A percentile compares a stretch with the other conserved stretches of the same genome.
phyloP scores from a whole-genome alignment of 176 grass and related monocot genomes.

The Raddia guianensis region DNA sequence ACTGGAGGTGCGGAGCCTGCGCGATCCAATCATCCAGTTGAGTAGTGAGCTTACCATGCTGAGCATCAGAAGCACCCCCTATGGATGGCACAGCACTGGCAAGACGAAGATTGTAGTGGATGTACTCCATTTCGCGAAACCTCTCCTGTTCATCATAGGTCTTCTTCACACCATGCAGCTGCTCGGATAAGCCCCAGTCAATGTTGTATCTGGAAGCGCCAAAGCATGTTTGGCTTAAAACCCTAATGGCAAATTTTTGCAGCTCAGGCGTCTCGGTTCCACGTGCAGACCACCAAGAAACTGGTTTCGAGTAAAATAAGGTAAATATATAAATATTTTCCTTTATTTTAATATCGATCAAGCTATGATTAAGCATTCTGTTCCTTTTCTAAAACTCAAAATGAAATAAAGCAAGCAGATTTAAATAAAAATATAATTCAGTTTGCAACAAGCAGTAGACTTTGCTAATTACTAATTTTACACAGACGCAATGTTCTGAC shows the following conservation, averaged over 20 bases:
- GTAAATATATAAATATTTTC: not conserved
- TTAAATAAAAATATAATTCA: not conserved
- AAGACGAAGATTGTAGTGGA: slow-evolving; percentile 63
- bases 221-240: slow-evolving; percentile 73
- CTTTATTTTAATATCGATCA: not conserved
- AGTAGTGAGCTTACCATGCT: slow-evolving; percentile 6
- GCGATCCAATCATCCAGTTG: slow-evolving; percentile 38
- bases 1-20: not conserved
- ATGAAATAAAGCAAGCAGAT: not conserved
- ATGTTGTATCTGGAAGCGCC: slow-evolving; percentile 64
- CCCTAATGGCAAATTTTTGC: slow-evolving; percentile 42
- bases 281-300: slow-evolving; percentile 65
- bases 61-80: not conserved
- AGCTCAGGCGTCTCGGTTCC: slow-evolving; percentile 48
- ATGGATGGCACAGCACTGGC: not conserved
- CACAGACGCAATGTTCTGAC: not conserved
- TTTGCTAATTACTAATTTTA: not conserved
- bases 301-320: slow-evolving; percentile 36
- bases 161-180: slow-evolving; percentile 53
- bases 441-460: not conserved
- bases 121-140: slow-evolving; percentile 58
- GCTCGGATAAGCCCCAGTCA: slow-evolving; percentile 55
- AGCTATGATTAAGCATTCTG: not conserved
- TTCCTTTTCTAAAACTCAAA: not conserved
- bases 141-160: slow-evolving; percentile 45